These are phyloP conservation scores for Pyropia haitanensis DNA, from an alignment of 23 red algal species.

Conservation along the genomic window DNA sequence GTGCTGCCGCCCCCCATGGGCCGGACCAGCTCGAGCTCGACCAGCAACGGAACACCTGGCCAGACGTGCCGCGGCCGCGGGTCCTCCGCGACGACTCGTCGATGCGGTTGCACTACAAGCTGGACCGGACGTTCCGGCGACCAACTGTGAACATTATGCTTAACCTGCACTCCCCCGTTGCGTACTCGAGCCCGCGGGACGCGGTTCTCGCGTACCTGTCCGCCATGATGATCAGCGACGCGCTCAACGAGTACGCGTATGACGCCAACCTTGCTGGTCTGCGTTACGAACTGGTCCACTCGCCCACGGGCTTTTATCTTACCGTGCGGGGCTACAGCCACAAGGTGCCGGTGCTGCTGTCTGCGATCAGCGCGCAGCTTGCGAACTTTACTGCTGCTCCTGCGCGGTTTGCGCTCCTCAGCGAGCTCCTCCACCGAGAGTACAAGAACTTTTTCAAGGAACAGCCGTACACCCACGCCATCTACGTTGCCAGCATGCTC, in stretches of 20 bases:
- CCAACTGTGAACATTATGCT: constrained; percentile 52
- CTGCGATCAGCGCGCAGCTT: constrained; percentile 29
- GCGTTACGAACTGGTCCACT: constrained; percentile 24
- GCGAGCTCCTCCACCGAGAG: constrained; percentile 31
- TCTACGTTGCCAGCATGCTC: constrained; percentile 35
- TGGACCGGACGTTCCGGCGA: constrained; percentile 72
- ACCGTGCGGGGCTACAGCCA: constrained; percentile 41
- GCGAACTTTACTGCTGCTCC: constrained; percentile 16
- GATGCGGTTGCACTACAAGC: constrained; percentile 52
- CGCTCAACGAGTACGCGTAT: constrained; percentile 67
- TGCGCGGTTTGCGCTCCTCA: constrained; percentile 38
- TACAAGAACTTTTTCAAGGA: constrained; percentile 53
- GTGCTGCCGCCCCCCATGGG: too few species aligned
- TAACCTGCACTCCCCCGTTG: constrained; percentile 19
- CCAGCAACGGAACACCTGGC: too few species aligned
- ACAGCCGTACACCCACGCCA: constrained; percentile 36
- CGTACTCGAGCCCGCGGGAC: constrained; percentile 49
- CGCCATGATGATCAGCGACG: constrained; percentile 51
- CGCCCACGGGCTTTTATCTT: constrained; percentile 25
- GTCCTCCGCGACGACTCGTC: constrained; percentile 5
- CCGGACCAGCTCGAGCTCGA: too few species aligned
- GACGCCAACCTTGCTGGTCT: constrained; percentile 71
- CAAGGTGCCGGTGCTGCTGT: constrained; percentile 33
- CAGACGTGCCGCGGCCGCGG: not conserved
- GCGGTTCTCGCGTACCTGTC: constrained; percentile 56